phyloP scores from a whole-genome alignment of 768 basidiomycete genomes.

The Tylopilus vinaceipallidus region DNA sequence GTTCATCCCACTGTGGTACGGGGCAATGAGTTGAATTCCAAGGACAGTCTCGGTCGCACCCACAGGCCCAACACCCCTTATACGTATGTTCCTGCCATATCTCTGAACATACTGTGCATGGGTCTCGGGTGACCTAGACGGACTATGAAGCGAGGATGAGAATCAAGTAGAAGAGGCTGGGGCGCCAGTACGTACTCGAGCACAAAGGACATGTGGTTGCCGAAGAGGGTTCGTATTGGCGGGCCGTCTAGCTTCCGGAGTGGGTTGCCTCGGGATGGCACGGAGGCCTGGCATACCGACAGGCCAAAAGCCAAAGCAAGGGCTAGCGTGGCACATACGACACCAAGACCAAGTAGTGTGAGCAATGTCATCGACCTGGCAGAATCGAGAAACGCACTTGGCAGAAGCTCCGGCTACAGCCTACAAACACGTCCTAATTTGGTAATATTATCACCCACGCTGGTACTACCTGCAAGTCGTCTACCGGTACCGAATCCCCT shows the following conservation, averaged over 20 bases:
- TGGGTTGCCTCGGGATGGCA: constrained; percentile 38
- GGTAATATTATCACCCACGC: not conserved
- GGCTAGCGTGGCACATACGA: constrained; percentile 8
- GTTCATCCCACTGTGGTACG: constrained; percentile 62
- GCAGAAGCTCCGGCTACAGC: no score
- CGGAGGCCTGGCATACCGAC: constrained; percentile 26
- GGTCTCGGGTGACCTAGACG: constrained; percentile 47
- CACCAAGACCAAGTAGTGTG: constrained; percentile 1
- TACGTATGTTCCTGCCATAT: constrained; percentile 69
- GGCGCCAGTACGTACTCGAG: constrained; percentile 49
- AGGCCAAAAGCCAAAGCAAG: constrained; percentile 19
- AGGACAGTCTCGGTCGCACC: constrained; percentile 28
- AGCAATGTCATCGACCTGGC: constrained; percentile 2
- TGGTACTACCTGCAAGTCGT: no score
- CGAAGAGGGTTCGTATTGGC: constrained; percentile 46
- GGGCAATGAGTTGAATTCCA: constrained; percentile 9
- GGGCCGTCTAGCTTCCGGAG: constrained; percentile 62
- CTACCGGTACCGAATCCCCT: not conserved
- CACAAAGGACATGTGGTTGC: constrained; percentile 51
- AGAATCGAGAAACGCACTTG: no score
- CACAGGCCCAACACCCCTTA: constrained; percentile 69
- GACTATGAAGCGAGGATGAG: constrained; percentile 36
- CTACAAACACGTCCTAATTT: no score
- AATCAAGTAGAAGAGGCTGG: not conserved
- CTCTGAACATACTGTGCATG: constrained; percentile 53